Conservation (phyloP, 2,329 filamentous ascomycete species). For the Phaeosphaeria sp. region DNA sequence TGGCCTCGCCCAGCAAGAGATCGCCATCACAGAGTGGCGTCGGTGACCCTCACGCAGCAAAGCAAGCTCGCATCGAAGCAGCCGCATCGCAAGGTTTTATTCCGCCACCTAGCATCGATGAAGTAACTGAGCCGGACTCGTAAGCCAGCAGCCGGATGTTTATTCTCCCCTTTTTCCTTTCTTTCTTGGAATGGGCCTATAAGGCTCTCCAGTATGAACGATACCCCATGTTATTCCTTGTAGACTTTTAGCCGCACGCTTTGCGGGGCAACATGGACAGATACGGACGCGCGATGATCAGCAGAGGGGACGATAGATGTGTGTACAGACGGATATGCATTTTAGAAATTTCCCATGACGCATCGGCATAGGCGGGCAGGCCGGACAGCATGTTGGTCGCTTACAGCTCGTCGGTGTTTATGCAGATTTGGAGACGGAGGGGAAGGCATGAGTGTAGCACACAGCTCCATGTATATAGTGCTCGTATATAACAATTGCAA, state of each 20-base stretch:
- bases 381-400: not conserved
- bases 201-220: conserved; percentile 2
- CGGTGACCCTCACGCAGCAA: conserved; percentile 42
- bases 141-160: conserved; percentile 4
- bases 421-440: not conserved
- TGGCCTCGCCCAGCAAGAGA: conserved; percentile 24
- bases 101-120: conserved; percentile 55
- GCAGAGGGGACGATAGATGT: not conserved
- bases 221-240: conserved; percentile 6
- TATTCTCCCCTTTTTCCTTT: conserved; percentile 7
- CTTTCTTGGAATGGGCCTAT: conserved; percentile 3
- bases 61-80: conserved; percentile 44
- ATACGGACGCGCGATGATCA: not conserved
- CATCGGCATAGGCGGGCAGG: not conserved
- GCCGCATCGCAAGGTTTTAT: conserved; percentile 45
- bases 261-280: not conserved
- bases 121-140: conserved; percentile 47
- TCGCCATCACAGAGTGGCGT: conserved; percentile 26
- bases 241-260: not conserved
- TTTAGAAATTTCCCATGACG: not conserved
- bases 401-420: not conserved
- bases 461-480: not conserved
- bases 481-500: not conserved
- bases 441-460: not conserved
- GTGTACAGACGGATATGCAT: not conserved